Conservation (phyloP, 2,329 filamentous ascomycete genomes). For the Dactylellina drechsleri region DNA sequence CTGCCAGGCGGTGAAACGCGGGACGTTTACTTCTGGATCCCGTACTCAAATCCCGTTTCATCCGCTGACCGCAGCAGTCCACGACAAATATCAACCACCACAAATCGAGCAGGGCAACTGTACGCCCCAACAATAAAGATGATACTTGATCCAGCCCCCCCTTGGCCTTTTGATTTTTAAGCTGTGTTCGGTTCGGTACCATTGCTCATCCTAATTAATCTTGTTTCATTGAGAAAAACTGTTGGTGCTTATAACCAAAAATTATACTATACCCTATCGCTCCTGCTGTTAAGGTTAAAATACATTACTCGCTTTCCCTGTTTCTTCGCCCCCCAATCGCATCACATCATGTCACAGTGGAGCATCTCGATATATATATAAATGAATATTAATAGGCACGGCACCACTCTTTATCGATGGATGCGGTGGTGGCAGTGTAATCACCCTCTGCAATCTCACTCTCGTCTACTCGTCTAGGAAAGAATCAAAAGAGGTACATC, state of each 20-base stretch:
- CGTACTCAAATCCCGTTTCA: conserved; percentile 44
- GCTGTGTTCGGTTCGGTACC: neutral
- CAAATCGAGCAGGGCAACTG: conserved; percentile 4
- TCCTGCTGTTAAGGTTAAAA: conserved; percentile 44
- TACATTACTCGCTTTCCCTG: neutral
- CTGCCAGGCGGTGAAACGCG: conserved; percentile 38
- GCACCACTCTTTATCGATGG: conserved; percentile 12
- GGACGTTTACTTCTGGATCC: conserved; percentile 47
- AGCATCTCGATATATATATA: conserved; percentile 13
- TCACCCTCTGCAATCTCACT: conserved; percentile 14
- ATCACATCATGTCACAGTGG: neutral
- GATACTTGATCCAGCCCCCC: conserved; percentile 14
- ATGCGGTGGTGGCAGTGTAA: conserved; percentile 44
- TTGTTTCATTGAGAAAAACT: conserved; percentile 24
- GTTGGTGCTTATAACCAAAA: neutral
- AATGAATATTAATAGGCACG: conserved; percentile 20
- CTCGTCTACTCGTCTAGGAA: neutral
- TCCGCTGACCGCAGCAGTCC: conserved; percentile 9
- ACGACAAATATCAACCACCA: neutral
- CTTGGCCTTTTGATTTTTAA: neutral
- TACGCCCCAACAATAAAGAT: conserved; percentile 31
- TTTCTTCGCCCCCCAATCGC: no score
- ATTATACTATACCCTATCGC: neutral
- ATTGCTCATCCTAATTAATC: conserved; percentile 14
- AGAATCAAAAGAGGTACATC: neutral